phyloP scores from a whole-genome alignment of 208 protist genomes.

The Crithidia fasciculata region DNA sequence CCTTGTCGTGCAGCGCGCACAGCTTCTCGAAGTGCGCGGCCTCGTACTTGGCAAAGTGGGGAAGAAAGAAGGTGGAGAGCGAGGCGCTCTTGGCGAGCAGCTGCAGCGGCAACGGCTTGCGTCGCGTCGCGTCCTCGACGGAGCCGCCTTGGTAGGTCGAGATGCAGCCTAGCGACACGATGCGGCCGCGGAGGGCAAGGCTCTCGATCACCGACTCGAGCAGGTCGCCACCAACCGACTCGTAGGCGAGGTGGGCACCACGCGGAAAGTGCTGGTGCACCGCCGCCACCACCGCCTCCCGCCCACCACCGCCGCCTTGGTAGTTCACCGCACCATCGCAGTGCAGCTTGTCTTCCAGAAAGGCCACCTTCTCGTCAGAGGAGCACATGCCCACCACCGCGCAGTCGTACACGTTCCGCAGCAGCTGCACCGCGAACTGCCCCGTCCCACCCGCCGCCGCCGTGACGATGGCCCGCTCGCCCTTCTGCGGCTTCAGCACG shows the following conservation, averaged over 20 bases:
- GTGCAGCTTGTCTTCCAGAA: constrained; percentile 66
- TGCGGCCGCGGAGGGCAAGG: constrained; percentile 68
- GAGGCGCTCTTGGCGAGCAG: constrained; percentile 84
- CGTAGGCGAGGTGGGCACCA: constrained; percentile 91
- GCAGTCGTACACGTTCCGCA: constrained; percentile 82
- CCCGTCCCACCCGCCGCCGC: constrained; percentile 92
- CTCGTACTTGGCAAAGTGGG: constrained; percentile 82
- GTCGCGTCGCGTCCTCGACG: constrained; percentile 11
- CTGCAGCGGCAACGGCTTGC: constrained; percentile 61
- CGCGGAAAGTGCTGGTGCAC: constrained; percentile 44
- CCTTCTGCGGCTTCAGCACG: constrained; percentile 65
- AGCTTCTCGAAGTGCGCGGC: constrained; percentile 63
- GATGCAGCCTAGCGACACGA: constrained; percentile 87
- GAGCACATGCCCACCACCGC: constrained; percentile 89
- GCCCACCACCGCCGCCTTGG: constrained; percentile 8
- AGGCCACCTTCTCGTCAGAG: constrained; percentile 69
- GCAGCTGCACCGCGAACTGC: constrained; percentile 90
- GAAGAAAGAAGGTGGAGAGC: constrained; percentile 86
- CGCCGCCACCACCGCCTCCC: constrained; percentile 12
- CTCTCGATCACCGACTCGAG: constrained; percentile 70
- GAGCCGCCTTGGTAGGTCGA: constrained; percentile 62
- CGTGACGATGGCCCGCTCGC: constrained; percentile 85
- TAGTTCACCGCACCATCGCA: constrained; percentile 88
- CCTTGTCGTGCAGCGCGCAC: constrained; percentile 53
- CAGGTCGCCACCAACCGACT: constrained; percentile 89